A percentile compares a stretch with the other conserved stretches of the same genome.
phyloP scores from a whole-genome alignment of 2,329 filamentous ascomycete genomes.

The Delphinella strobiligena region DNA sequence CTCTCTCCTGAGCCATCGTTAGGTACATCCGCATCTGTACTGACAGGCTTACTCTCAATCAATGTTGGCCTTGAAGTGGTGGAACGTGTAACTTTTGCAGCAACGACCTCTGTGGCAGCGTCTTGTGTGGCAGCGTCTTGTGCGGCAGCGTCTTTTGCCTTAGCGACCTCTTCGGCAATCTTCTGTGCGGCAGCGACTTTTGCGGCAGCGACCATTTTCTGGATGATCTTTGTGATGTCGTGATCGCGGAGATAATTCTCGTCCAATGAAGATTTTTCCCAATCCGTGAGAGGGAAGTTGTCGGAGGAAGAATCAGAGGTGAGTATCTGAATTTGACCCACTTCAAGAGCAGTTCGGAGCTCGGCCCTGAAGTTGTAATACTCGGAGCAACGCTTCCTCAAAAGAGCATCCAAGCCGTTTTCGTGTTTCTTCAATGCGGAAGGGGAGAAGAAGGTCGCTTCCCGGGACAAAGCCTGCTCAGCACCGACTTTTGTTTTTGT shows the following conservation, averaged over 20 bases:
- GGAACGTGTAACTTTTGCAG: no score
- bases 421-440: background rate
- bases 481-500: conserved; percentile 28
- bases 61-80: no score
- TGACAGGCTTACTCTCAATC: no score
- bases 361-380: background rate
- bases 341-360: background rate
- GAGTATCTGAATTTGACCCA: background rate
- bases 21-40: no score
- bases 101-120: background rate
- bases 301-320: background rate
- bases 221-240: conserved; percentile 16
- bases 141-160: conserved; percentile 1
- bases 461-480: conserved; percentile 39
- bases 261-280: conserved; percentile 12
- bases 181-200: conserved; percentile 1
- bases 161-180: no score
- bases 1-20: no score
- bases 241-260: conserved; percentile 13
- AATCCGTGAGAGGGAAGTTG: conserved; percentile 9
- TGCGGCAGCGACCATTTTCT: conserved; percentile 3
- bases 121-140: background rate
- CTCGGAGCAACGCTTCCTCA: conserved; percentile 8
- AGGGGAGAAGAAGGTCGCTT: background rate
- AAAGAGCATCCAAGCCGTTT: conserved; percentile 9